Conservation (phyloP, 768 basidiomycete species). For the Kondoa subrosea region DNA sequence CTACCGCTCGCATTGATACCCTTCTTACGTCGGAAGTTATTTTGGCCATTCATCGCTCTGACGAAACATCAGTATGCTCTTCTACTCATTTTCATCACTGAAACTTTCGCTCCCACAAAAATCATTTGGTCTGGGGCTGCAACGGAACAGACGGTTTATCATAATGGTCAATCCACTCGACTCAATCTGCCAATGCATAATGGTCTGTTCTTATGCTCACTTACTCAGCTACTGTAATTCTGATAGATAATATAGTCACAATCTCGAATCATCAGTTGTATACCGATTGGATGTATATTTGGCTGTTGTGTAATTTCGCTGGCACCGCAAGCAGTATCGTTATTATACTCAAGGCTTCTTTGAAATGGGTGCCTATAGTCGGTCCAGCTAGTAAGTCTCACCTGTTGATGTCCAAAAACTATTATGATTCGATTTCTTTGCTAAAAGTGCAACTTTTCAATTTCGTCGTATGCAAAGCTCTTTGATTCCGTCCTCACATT, state of each 20-base stretch:
- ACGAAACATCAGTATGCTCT: constrained; percentile 8
- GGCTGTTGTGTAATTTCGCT: constrained; percentile 49
- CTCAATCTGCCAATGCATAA: constrained; percentile 33
- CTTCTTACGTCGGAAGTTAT: not conserved
- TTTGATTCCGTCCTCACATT: not conserved
- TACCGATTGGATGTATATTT: constrained; percentile 52
- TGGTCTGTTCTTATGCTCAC: constrained; percentile 43
- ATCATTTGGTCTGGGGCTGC: constrained; percentile 42
- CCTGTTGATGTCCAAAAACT: constrained; percentile 1
- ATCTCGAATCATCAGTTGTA: constrained; percentile 87
- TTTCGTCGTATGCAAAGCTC: constrained; percentile 43
- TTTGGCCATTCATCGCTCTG: not conserved
- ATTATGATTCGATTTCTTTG: not conserved
- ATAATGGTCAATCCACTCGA: not conserved
- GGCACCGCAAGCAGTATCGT: constrained; percentile 54
- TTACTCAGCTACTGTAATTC: constrained; percentile 47
- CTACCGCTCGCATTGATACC: constrained; percentile 5
- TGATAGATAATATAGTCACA: constrained; percentile 55
- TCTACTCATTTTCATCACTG: constrained; percentile 48
- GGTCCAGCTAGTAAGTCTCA: constrained; percentile 34
- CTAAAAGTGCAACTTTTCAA: constrained; percentile 75
- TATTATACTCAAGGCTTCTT: constrained; percentile 81
- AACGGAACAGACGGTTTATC: constrained; percentile 8
- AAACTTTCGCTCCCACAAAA: constrained; percentile 64
- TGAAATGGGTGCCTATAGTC: constrained; percentile 68